Conservation (phyloP, 2,329 filamentous ascomycete genomes). For the Diaporthe nobilis region DNA sequence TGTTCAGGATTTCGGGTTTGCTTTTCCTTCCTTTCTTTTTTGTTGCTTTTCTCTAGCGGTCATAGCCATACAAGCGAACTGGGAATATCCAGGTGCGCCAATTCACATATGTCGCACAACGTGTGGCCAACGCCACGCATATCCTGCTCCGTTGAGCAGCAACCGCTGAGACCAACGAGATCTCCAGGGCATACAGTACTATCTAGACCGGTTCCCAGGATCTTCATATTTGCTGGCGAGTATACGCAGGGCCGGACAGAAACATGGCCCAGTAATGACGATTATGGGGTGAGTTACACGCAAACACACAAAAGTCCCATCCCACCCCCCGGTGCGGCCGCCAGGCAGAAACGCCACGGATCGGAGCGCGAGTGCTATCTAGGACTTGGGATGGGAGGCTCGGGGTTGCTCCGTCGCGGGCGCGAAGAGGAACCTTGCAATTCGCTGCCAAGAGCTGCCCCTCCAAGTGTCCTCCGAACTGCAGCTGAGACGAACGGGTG, state of each 20-base stretch:
- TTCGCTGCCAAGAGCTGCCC: background rate
- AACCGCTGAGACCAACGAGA: background rate
- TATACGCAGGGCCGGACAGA: background rate
- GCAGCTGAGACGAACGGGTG: background rate
- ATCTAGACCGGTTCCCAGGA: too few relatives aligned
- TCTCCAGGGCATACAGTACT: background rate
- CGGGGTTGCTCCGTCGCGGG: background rate
- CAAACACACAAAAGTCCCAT: background rate
- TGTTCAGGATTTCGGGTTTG: background rate
- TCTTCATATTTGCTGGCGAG: background rate
- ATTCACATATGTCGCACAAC: background rate
- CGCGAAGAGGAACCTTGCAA: constrained; percentile 1
- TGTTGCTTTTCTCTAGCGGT: background rate
- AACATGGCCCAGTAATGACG: background rate
- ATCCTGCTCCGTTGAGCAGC: background rate
- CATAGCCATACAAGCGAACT: background rate
- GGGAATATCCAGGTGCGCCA: background rate
- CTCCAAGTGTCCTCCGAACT: background rate
- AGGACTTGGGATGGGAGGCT: background rate
- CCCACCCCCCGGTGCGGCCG: background rate
- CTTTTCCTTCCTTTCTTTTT: background rate
- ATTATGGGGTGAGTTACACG: background rate
- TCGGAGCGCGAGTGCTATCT: background rate
- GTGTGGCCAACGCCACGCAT: background rate
- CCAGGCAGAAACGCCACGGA: constrained; percentile 16